A percentile compares a stretch with the other conserved stretches of the same genome.
Conservation (phyloP, 176 grass and related monocot species). For the Triticum urartu region DNA sequence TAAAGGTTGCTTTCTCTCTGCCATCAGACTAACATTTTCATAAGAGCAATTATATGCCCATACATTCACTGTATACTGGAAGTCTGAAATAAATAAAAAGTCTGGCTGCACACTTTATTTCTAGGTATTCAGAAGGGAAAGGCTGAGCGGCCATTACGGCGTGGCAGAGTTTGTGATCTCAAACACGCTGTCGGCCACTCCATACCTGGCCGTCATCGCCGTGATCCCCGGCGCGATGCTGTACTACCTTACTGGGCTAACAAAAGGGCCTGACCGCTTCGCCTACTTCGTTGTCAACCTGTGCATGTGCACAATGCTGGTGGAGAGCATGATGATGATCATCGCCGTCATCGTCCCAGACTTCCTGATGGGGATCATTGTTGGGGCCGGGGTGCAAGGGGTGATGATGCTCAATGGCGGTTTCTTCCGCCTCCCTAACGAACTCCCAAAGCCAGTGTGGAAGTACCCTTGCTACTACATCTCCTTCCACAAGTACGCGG, state of each 20-base stretch:
- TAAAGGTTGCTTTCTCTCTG: constrained; percentile 5
- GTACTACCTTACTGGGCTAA: constrained; percentile 43
- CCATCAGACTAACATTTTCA: background rate
- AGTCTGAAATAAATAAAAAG: background rate
- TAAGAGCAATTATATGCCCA: background rate
- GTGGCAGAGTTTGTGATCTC: constrained; percentile 44
- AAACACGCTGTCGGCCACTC: constrained; percentile 42
- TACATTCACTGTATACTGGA: no score
- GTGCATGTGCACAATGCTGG: constrained; percentile 18
- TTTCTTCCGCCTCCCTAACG: constrained; percentile 39
- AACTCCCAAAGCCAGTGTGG: constrained; percentile 57
- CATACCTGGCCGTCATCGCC: constrained; percentile 26
- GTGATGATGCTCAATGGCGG: constrained; percentile 31
- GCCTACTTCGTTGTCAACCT: constrained; percentile 25
- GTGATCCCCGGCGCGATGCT: constrained; percentile 14
- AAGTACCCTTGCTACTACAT: constrained; percentile 50
- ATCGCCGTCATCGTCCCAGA: constrained; percentile 25
- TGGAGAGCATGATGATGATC: constrained; percentile 51
- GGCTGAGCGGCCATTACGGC: constrained; percentile 49
- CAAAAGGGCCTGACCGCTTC: constrained; percentile 22
- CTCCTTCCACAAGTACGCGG: constrained; percentile 48
- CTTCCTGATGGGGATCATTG: constrained; percentile 51
- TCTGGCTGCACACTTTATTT: background rate
- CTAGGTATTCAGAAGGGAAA: constrained; percentile 53
- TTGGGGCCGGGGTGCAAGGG: constrained; percentile 38